Percentiles rank a stretch among this genome's conserved stretches.
These are phyloP conservation scores for Debaryomycetaceae sp. DNA, from an alignment of 1,139 yeast genomes.

Conservation along the genomic window DNA sequence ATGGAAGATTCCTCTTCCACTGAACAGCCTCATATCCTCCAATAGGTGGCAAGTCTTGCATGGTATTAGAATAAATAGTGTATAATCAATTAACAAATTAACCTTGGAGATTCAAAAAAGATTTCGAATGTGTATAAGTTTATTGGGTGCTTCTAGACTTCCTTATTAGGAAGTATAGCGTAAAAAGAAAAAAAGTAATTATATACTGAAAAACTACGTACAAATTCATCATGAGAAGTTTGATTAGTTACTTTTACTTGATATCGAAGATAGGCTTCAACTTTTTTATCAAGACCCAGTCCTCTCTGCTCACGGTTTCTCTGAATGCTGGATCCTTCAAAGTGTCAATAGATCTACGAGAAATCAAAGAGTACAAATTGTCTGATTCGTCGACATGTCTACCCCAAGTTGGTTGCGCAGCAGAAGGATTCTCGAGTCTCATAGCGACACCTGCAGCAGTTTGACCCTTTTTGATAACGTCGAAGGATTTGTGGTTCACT, in stretches of 20 bases:
- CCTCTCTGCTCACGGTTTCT: slow-evolving; percentile 88
- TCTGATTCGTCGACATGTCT: slow-evolving; percentile 97
- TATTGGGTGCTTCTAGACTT: slow-evolving; percentile 13
- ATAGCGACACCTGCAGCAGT: slow-evolving; percentile 98
- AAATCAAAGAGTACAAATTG: slow-evolving; percentile 77
- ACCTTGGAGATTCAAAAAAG: slow-evolving; percentile 3
- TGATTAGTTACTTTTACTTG: slow-evolving; percentile 31
- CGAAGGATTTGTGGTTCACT: slow-evolving; percentile 86
- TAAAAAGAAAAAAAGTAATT: neutral
- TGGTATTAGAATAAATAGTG: slow-evolving; percentile 9
- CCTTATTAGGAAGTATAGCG: slow-evolving; percentile 10
- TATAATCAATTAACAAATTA: neutral
- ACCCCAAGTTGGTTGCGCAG: slow-evolving; percentile 97
- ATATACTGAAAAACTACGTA: neutral
- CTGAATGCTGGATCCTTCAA: slow-evolving; percentile 97
- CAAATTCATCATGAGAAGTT: neutral
- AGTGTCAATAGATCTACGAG: slow-evolving; percentile 92
- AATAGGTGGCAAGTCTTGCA: slow-evolving; percentile 85
- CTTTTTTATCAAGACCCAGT: slow-evolving; percentile 88
- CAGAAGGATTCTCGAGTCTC: slow-evolving; percentile 89
- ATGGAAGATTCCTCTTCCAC: slow-evolving; percentile 84
- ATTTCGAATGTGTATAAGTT: slow-evolving; percentile 9
- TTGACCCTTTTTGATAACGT: slow-evolving; percentile 85
- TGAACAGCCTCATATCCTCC: slow-evolving; percentile 86
- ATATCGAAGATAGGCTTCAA: slow-evolving; percentile 85